phyloP scores from a whole-genome alignment of 495 filamentous ascomycete genomes.

The Pseudoneurospora amorphoporcata region DNA sequence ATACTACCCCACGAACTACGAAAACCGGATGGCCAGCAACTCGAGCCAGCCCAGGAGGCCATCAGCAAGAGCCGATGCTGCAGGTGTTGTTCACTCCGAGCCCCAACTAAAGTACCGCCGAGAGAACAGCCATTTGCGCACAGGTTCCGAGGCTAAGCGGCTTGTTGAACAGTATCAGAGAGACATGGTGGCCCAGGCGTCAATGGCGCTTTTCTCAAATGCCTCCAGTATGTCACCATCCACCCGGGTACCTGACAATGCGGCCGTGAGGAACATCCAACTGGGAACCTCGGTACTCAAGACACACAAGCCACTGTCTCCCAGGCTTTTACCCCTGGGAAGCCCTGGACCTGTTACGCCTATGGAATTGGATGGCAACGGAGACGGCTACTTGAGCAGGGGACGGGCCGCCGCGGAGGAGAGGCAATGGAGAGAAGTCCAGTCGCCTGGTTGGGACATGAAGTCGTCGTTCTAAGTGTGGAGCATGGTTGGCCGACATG shows the following conservation, averaged over 20 bases:
- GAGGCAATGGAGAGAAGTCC: neutral
- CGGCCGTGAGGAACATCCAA: neutral
- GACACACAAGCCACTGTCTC: slow-evolving; percentile 46
- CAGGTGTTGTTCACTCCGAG: slow-evolving; percentile 13
- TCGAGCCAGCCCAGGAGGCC: slow-evolving; percentile 3
- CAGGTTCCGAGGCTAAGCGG: slow-evolving; percentile 35
- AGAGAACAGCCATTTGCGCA: slow-evolving; percentile 18
- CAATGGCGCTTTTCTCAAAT: slow-evolving; percentile 20
- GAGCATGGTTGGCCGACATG: neutral
- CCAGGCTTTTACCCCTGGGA: slow-evolving; percentile 55
- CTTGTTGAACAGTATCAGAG: slow-evolving; percentile 49
- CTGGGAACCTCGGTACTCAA: slow-evolving; percentile 8
- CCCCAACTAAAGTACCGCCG: slow-evolving; percentile 16
- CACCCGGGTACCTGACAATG: neutral
- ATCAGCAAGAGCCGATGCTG: neutral
- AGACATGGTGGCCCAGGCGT: slow-evolving; percentile 48
- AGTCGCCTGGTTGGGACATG: neutral
- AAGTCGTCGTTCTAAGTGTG: neutral
- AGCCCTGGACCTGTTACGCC: slow-evolving; percentile 74
- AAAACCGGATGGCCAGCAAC: slow-evolving; percentile 25
- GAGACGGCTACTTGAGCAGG: slow-evolving; percentile 42
- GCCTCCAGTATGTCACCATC: slow-evolving; percentile 4
- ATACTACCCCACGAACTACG: slow-evolving; percentile 45
- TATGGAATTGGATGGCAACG: slow-evolving; percentile 50
- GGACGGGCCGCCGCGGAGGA: slow-evolving; percentile 12